These are phyloP conservation scores for Coelastrella sp. DNA, from an alignment of 139 green algal genomes.

Conservation along the genomic window DNA sequence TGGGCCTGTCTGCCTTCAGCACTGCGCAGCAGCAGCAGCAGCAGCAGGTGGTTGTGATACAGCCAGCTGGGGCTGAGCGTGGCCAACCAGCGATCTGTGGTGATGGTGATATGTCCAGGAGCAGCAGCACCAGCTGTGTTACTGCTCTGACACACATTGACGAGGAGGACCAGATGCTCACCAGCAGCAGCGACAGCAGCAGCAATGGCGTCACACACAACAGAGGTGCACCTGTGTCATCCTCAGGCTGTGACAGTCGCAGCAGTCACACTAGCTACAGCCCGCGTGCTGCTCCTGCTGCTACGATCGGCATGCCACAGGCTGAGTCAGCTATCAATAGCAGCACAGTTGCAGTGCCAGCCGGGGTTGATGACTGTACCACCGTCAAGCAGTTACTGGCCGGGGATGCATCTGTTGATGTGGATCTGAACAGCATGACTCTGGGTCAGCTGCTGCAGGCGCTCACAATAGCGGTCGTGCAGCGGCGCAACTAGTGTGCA, in stretches of 20 bases:
- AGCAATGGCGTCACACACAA: background rate
- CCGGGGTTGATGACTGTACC: background rate
- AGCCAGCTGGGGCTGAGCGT: too few species aligned
- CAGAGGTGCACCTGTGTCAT: background rate
- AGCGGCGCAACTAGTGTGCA: background rate
- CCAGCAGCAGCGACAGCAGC: background rate
- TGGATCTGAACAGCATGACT: background rate
- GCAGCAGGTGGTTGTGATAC: background rate
- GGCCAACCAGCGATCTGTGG: too few species aligned
- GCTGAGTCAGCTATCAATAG: background rate
- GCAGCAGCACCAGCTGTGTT: background rate
- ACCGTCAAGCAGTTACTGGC: background rate
- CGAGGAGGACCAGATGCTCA: background rate
- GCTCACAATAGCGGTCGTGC: conserved; percentile 3
- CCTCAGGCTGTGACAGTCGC: background rate
- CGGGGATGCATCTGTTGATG: background rate
- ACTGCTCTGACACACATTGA: background rate
- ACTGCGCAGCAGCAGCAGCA: background rate
- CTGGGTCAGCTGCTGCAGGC: conserved; percentile 21
- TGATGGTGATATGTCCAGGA: background rate
- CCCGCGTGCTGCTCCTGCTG: background rate
- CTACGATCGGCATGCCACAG: background rate
- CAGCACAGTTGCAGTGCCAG: background rate
- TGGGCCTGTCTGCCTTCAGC: background rate
- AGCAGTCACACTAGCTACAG: background rate